Evolutionary conservation across 139 green algal genomes (phyloP), one percentile per base, ranked within the genome.

Genomic region (Gonium pectorale): DNA sequence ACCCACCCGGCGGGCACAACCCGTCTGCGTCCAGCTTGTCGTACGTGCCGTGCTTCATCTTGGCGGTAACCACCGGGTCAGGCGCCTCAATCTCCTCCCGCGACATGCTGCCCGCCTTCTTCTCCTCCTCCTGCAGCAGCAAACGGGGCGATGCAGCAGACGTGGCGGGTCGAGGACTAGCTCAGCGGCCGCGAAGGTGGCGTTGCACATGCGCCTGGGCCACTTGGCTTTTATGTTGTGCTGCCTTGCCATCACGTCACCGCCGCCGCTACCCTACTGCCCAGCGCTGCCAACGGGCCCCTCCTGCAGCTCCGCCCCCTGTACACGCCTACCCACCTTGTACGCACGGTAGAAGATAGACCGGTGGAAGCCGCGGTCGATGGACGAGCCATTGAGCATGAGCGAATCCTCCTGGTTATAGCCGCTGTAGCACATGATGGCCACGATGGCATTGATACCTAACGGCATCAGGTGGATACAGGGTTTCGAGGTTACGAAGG

Each of bases 361-460:
- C 4, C 97, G 86, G 93, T 99, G 98, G 90, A 99, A 98, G 69
- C 97, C 97, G 4, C 97, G 86, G 91, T 99, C 97, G 41, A 99
- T 99, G 86, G 92, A 95, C 35, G 90, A 96, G 88, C 97, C 94
- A 90, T 98, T 98, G 93, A 99, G 97, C 93, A 99, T 99, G 35
- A 99, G 92, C 19, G 93, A 98, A 88, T 99, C 97, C 86, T 99
- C 97, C 93, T 99, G 97, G 94, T 99, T 99, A 93, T 99, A 99
- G 3, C 97, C 97, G 29, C 90, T 96, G 93, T 99, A 99, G 92
- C 93, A 98, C 35, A 93, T 91, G 86, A 99, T 99, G 44, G 96
- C 97, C 62, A 99, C 97, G 62, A 99, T 97, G 63, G 96, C 79
- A 87, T 99, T 99, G 85, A 95, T 97, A 85, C 90, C 94, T 95